Evolutionary conservation across 257 asterid genomes (phyloP).

Genomic region (Penstemon davidsonii): DNA sequence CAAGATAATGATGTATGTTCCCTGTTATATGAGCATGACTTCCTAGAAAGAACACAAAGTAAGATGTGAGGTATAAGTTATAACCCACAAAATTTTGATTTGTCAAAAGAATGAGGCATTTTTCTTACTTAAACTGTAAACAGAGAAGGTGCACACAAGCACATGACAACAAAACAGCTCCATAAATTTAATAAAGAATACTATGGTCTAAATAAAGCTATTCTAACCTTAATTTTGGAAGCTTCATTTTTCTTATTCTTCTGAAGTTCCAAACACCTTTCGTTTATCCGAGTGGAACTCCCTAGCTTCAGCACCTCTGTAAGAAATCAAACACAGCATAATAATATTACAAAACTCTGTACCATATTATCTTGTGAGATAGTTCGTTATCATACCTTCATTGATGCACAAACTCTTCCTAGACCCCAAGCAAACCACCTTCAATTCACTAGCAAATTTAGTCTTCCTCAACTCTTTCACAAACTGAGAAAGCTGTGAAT

Average conservation of each 20-base stretch:
- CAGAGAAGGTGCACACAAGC: neutral
- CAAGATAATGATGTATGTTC: conserved; percentile 9
- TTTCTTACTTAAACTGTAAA: neutral
- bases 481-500: conserved; percentile 97
- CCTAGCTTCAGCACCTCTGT: conserved; percentile 80
- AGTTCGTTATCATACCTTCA: conserved; percentile 55
- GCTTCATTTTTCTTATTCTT: conserved; percentile 55
- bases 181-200: neutral
- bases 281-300: conserved; percentile 67
- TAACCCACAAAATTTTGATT: conserved; percentile 2
- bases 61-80: neutral
- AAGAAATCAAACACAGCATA: conserved; percentile 25
- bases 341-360: conserved; percentile 8
- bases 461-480: conserved; percentile 92
- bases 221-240: conserved; percentile 68
- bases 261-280: conserved; percentile 93
- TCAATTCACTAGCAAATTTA: conserved; percentile 65
- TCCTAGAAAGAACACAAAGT: neutral
- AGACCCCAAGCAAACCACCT: conserved; percentile 86
- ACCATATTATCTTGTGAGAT: conserved; percentile 11
- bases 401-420: conserved; percentile 90
- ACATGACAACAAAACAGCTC: conserved; percentile 8
- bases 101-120: conserved; percentile 2
- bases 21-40: neutral
- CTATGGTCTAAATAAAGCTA: conserved; percentile 19